Conservation (phyloP, 331 rosid species). For the Pyracantha coccinea region DNA sequence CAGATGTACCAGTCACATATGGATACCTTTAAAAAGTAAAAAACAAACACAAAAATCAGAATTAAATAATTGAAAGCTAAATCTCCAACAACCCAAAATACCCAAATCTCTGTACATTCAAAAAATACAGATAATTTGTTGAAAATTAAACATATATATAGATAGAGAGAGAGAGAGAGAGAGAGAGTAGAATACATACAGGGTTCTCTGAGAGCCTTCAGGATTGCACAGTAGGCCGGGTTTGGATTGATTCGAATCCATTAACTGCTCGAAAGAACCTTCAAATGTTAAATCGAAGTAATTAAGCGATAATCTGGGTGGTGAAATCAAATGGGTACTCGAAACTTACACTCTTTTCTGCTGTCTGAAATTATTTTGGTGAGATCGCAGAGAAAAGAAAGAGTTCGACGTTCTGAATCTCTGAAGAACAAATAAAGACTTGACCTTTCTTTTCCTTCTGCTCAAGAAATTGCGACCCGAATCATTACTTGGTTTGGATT, state of each 20-base stretch:
- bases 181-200: constrained; percentile 36
- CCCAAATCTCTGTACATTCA: neutral
- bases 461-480: constrained; percentile 16
- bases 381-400: neutral
- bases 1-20: constrained; percentile 74
- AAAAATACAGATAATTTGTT: neutral
- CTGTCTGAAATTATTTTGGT: neutral
- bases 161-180: neutral
- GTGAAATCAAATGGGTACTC: neutral
- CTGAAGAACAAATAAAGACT: neutral
- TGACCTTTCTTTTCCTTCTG: constrained; percentile 16
- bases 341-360: constrained; percentile 12
- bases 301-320: neutral
- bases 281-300: neutral
- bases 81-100: neutral
- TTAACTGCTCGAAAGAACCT: constrained; percentile 10
- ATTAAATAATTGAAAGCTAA: neutral
- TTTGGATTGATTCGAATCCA: constrained; percentile 28
- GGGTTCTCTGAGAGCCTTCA: constrained; percentile 52
- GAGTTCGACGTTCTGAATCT: neutral
- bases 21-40: constrained; percentile 40
- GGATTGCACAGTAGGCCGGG: constrained; percentile 18
- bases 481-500: neutral
- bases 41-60: neutral
- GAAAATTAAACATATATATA: too few relatives aligned